Conservation (phyloP, 345 rosid species). For the Isatis tinctoria region DNA sequence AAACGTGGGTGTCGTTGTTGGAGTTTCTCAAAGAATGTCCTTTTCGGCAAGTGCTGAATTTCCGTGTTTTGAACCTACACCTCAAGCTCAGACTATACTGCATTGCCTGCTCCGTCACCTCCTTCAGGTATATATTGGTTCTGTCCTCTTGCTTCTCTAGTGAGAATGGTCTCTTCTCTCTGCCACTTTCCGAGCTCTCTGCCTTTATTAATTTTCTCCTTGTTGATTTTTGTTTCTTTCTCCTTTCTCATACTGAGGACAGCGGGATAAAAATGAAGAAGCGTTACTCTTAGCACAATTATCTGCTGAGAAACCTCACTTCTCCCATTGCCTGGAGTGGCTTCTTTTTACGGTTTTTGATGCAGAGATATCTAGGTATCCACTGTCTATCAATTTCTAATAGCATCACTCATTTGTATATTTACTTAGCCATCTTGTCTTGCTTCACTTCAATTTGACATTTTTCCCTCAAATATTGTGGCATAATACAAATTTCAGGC, state of each 20-base stretch:
- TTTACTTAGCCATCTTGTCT: neutral
- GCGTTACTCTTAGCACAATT: slow-evolving; percentile 73
- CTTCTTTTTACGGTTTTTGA: slow-evolving; percentile 98
- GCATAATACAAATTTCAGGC: slow-evolving; percentile 43
- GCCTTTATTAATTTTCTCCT: neutral
- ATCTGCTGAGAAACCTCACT: slow-evolving; percentile 96
- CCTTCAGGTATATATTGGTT: slow-evolving; percentile 71
- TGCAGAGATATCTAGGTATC: slow-evolving; percentile 91
- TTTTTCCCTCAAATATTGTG: slow-evolving; percentile 1
- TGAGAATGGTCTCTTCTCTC: slow-evolving; percentile 6
- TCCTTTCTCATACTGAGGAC: slow-evolving; percentile 30
- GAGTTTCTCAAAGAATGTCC: slow-evolving; percentile 94
- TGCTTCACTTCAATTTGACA: neutral
- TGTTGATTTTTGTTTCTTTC: neutral
- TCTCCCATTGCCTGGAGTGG: slow-evolving; percentile 97
- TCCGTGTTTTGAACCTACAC: slow-evolving; percentile 97
- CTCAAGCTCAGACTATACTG: slow-evolving; percentile 95
- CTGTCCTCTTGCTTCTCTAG: neutral
- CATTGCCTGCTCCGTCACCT: slow-evolving; percentile 98
- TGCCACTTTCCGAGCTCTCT: neutral
- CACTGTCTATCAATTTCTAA: neutral
- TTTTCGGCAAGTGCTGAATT: slow-evolving; percentile 97
- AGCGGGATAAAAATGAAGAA: slow-evolving; percentile 92
- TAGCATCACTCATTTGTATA: neutral
- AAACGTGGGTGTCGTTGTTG: slow-evolving; percentile 92